A percentile compares a stretch with the other conserved stretches of the same genome.
Conservation (phyloP, 257 asterid species). For the Solanum chiquidenum region DNA sequence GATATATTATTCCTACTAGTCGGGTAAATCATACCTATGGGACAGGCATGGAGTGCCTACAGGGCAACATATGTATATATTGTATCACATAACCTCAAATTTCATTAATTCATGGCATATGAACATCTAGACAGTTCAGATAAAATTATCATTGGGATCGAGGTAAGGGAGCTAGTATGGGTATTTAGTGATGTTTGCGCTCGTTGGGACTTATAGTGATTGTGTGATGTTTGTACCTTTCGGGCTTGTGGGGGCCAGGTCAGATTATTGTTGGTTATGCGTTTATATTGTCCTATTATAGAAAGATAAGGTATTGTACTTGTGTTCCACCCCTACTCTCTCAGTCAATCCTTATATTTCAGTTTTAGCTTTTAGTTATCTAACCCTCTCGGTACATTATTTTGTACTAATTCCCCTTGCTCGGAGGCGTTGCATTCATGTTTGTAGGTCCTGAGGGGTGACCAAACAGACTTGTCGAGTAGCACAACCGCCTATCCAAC, state of each 20-base stretch:
- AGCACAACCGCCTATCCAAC: no score
- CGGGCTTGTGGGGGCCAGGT: not conserved
- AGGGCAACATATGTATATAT: not conserved
- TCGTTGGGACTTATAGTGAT: no score
- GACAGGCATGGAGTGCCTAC: not conserved
- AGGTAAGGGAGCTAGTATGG: not conserved
- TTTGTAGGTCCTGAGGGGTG: no score
- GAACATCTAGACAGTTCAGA: no score
- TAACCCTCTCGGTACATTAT: not conserved
- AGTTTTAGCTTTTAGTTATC: not conserved
- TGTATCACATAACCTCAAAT: no score
- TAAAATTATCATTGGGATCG: no score
- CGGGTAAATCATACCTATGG: not conserved
- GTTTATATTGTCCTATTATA: no score
- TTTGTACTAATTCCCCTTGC: not conserved
- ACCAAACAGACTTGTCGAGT: no score
- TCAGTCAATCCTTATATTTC: not conserved
- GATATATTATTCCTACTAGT: not conserved
- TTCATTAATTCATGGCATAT: not conserved
- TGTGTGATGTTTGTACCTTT: not conserved
- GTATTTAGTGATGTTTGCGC: not conserved
- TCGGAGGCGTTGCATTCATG: no score
- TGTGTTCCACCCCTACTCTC: not conserved
- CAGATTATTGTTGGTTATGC: not conserved
- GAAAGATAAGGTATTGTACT: no score